phyloP scores from a whole-genome alignment of 2,329 filamentous ascomycete species.

The Diaporthe destruens region DNA sequence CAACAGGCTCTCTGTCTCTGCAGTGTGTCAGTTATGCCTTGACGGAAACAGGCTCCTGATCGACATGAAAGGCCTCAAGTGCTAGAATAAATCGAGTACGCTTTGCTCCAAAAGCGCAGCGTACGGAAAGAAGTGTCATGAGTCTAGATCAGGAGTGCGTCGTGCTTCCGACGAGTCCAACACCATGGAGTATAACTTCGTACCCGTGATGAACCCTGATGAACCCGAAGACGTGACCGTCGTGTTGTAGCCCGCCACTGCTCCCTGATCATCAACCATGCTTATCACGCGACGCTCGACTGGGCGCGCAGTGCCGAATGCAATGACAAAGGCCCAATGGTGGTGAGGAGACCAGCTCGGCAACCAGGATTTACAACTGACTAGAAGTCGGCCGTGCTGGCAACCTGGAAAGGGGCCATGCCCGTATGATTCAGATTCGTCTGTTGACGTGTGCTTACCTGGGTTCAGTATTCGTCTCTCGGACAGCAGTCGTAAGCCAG shows the following conservation, averaged over 20 bases:
- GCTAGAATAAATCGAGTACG: not conserved
- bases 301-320: too few relatives aligned
- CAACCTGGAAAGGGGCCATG: not conserved
- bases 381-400: not conserved
- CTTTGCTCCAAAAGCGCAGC: not conserved
- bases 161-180: not conserved
- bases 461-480: not conserved
- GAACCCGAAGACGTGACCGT: not conserved
- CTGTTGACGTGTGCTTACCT: not conserved
- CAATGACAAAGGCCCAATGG: too few relatives aligned
- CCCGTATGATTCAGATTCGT: not conserved
- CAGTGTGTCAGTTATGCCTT: not conserved
- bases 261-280: too few relatives aligned
- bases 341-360: too few relatives aligned
- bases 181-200: not conserved
- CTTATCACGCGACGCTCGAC: too few relatives aligned
- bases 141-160: not conserved
- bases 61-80: conserved; percentile 16
- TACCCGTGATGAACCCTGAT: too few relatives aligned
- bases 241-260: too few relatives aligned
- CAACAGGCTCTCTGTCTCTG: not conserved
- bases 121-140: not conserved
- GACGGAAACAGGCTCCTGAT: not conserved
- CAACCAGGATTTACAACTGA: too few relatives aligned
- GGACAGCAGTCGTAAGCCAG: not conserved